Evolutionary conservation across 202 grass and related monocot species (phyloP), one percentile per base, ranked within the genome.

Genomic region (Cymbopogon flexuosus): DNA sequence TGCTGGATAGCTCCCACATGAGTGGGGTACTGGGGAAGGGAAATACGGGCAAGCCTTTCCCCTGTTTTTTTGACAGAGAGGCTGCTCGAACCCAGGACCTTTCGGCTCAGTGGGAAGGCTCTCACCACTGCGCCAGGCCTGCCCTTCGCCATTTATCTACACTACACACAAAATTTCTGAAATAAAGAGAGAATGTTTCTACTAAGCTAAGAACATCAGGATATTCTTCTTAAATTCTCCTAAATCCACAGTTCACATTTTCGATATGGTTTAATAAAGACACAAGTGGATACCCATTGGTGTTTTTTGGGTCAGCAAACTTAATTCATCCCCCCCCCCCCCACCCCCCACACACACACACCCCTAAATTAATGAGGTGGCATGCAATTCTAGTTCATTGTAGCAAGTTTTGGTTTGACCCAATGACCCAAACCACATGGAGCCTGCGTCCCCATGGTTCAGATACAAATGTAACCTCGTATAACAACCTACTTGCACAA

Each of bases 401-500:
- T 19, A 54, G 16, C 51, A 54, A 19, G 6, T 54, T 54, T 19
- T 19, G 51, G 51, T 5, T 54, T 19, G 18, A 54, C 18, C 51
- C 18, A 54, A 54, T 54, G 51, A 19, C 51, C 51, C 6, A 54
- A 19, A 54, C 8, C 51, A 54, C 15, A 16, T 52, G 49, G 6
- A 52, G 49, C 49, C 1, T 54, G 49, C 2, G 7, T 19, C 51
- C 18, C 51, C 7, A 54, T 54, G 51, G 51, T 54, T 54, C 51
- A 54, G 3, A 74, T 51, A 59, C 9, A 43, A 84, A 78, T 31
- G 57, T 65, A 60, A 83, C 31, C 52, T n/a, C 10, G 45, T 6
- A 36, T 4, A n/a, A 67, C 35, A 57, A 12, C 22, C 39, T 27
- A 84, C 45, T 58, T 13, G 65, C 56, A 56, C 42, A n/a, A 31